Base-by-base conservation (phyloP, 331 rosid species). In the Malus hybrid region DNA sequence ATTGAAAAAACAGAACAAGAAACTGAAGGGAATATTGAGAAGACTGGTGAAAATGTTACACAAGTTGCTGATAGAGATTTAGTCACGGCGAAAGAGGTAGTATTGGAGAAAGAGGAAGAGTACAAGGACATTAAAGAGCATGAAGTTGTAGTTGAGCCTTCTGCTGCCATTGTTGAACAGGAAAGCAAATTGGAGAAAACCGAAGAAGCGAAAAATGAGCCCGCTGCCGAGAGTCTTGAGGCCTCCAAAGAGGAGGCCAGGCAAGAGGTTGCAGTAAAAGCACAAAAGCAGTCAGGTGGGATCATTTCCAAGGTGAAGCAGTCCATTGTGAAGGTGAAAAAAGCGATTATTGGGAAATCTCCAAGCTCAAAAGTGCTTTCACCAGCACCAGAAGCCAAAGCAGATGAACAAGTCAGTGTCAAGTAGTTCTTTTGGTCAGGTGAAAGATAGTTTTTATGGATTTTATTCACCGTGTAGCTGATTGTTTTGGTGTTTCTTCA, bases 301-400 rank as follows among this genome's bases (percentile, higher is more conserved):
- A 73, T 73, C 62, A 62, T 73, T 0, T 73, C 78, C 8, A 73
- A 73, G 70, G 78, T 73, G 70, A 73, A 73, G 62, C 70, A 73
- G 32, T 73, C 70, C 14, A 44, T 73, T 28, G 78, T 73, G 78
- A 73, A 73, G 78, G 78, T 73, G 46, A 73, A 73, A 61, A 73
- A 73, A 46, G 78, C 78, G 20, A 73, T 73, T 11, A 73, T 62
- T 44, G 78, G 70, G 31, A 73, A 46, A 29, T 73, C 70, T 44
- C 78, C 78, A 3, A 46, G 78, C 70, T 73, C 70, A 44, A 73
- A 73, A 62, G 62, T 73, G 29, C 78, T 46, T 22, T 5, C 70
- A 63, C 78, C 78, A 6, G 61, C 70, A 73, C 78, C 78, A 18
- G 48, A 73, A 44, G 34, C 46, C 32, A 73, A 62, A 73, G 78